Base-by-base conservation (phyloP, 2,329 filamentous ascomycete genomes). In the Cladophialophora yegresii region DNA sequence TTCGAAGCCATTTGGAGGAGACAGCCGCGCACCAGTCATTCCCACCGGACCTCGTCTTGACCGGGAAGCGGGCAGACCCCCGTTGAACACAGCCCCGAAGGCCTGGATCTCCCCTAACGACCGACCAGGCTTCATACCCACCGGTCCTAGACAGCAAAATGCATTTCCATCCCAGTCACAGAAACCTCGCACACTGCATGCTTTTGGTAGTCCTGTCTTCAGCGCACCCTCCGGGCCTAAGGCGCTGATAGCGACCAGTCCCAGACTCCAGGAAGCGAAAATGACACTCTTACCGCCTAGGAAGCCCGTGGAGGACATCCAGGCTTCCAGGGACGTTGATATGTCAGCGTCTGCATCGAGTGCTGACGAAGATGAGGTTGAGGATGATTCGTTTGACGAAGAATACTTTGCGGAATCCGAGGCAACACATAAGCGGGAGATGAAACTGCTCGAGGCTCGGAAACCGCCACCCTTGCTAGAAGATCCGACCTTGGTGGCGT, bases 331-430 rank as follows among this genome's bases (percentile, higher is more conserved):
- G 36, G 70, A 72, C 56, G 66, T 69, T 23, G 63, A 70, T 32
- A 71, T 71, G 70, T 70, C 70, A n/a, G 54, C 61, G 22, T 69
- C 67, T 16, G 69, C 61, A 43, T 70, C 70, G 10, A 70, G 80
- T n/a, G 79, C 81, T 64, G 77, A 79, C 45, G 79, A 81, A 53
- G 78, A 80, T 57, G 79, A 80, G 60, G 76, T 76, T 49, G 73
- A 73, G 1, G 75, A 79, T 36, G 66, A 70, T 23, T 66, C 68
- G 7, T 78, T 82, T 49, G 80, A 78, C 10, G 78, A 82, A 55
- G 79, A 81, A 51, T 80, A 82, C 65, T 74, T 80, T 45, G 77
- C 78, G 28, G 77, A 79, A 67, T 75, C 78, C 16, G 80, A 80
- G 66, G 73, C 73, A 45, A 75, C 76, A 8, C 81, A 80, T 54